These are phyloP conservation scores for Nitzschia sp. DNA, from an alignment of 108 stramenopile genomes.

Conservation along the genomic window DNA sequence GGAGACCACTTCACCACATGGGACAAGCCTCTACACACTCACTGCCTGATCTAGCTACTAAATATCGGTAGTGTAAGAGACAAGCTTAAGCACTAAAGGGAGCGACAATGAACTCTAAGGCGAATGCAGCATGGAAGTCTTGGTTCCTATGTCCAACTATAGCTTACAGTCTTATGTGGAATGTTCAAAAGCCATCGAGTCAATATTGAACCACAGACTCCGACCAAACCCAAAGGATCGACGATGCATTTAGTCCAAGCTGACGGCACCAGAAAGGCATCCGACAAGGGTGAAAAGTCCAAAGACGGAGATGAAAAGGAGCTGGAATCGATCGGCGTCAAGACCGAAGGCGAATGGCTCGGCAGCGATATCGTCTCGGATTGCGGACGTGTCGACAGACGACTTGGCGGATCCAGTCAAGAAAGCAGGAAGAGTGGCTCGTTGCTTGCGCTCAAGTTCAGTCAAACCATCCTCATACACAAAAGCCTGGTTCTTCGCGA, in stretches of 20 bases:
- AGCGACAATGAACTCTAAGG: too few species aligned
- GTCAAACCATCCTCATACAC: constrained; percentile 63
- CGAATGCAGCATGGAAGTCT: too few species aligned
- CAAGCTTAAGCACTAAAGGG: too few species aligned
- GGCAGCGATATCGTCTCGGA: constrained; percentile 50
- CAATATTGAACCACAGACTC: too few species aligned
- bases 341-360: constrained; percentile 39
- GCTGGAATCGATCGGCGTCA: constrained; percentile 49
- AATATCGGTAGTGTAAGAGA: too few species aligned
- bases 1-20: too few species aligned
- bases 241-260: constrained; percentile 24
- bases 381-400: constrained; percentile 36
- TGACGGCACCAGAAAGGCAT: constrained; percentile 40
- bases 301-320: constrained; percentile 52
- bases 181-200: too few species aligned
- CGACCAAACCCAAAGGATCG: background rate
- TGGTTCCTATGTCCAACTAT: background rate
- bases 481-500: constrained; percentile 18
- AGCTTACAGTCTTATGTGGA: constrained; percentile 14
- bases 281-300: constrained; percentile 55
- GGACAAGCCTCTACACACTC: too few species aligned
- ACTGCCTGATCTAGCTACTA: too few species aligned
- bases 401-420: constrained; percentile 62
- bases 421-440: constrained; percentile 43
- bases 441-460: constrained; percentile 59